Evolutionary conservation across 768 basidiomycete genomes (phyloP), one percentile per base, ranked within the genome.

Genomic region (Suillus variegatus): DNA sequence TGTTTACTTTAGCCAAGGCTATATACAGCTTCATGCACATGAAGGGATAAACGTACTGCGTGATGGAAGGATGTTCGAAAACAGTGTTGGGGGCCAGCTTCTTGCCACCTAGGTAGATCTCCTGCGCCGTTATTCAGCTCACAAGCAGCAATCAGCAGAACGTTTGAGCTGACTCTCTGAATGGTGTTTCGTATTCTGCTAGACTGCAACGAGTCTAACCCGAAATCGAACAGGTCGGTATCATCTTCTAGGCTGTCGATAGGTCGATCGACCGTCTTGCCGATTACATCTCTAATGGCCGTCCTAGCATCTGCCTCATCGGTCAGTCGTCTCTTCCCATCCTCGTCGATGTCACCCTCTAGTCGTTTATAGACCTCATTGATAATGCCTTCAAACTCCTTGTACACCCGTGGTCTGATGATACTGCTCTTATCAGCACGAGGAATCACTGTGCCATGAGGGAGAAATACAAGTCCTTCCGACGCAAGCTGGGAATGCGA

Each of bases 161-260:
- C 75, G 25, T 78, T 56, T 14, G 4, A 52, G 61, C 65, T 40
- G 43, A 79, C 80, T 70, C 82, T 82, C 67, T 82, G 82, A 49
- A 80, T 71, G 2, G 75, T 73, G 69, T 86, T 87, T 28, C 85
- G 72, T 36, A 87, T 80, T n/a, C 84, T 74, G 4, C 82, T 81
- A 13, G 82, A 83, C 65, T 85, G 82, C 25, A 87, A 68, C 12
- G 85, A 85, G 70, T 88, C 84, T 38, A 88, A 76, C 32, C 86
- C 86, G 56, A 81, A 85, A 0, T 79, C 70, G 47, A 82, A 82
- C 36, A 82, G 58, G 62, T 85, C 84, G 32, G 78, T 78, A n/a
- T 74, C 69, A 43, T 74, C 71, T 51, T 65, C 57, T n/a, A 74
- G 67, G 18, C 52, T 46, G 13, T 68, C 67, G 3, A 66, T 56